These are phyloP conservation scores for Neofusicoccum cordaticola DNA, from an alignment of 2,329 filamentous ascomycete genomes.

Conservation along the genomic window DNA sequence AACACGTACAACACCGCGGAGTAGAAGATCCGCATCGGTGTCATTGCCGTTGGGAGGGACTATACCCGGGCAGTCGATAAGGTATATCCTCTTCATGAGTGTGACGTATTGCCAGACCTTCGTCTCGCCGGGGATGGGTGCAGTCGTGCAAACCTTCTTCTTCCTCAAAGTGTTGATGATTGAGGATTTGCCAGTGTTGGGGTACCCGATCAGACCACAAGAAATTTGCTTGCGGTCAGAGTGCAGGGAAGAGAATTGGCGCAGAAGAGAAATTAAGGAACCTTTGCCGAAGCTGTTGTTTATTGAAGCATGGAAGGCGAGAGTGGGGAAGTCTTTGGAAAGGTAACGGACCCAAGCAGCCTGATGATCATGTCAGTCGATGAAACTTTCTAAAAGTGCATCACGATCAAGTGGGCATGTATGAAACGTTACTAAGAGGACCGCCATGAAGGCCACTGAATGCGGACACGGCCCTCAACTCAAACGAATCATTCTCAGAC, in stretches of 20 bases:
- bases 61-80: conserved; percentile 96
- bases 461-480: conserved; percentile 89
- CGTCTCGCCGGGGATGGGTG: conserved; percentile 92
- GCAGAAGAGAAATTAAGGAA: conserved; percentile 82
- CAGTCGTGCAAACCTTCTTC: conserved; percentile 91
- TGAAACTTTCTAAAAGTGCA: background rate
- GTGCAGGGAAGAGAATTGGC: conserved; percentile 89
- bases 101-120: conserved; percentile 99
- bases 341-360: conserved; percentile 88
- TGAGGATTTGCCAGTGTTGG: conserved; percentile 92
- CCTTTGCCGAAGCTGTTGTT: conserved; percentile 98
- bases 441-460: conserved; percentile 63
- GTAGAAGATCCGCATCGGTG: conserved; percentile 79
- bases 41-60: conserved; percentile 86
- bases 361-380: conserved; percentile 50
- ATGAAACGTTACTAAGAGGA: conserved; percentile 99
- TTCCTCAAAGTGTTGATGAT: conserved; percentile 95
- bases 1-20: conserved; percentile 87
- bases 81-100: conserved; percentile 87
- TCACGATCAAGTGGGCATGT: conserved; percentile 54
- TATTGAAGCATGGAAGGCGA: conserved; percentile 91
- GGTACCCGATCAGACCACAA: conserved; percentile 83
- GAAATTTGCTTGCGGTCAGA: conserved; percentile 91
- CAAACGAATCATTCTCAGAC: conserved; percentile 81
- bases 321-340: conserved; percentile 87